These are phyloP conservation scores for Aspergillus sparsus DNA, from an alignment of 495 filamentous ascomycete species.

Conservation along the genomic window DNA sequence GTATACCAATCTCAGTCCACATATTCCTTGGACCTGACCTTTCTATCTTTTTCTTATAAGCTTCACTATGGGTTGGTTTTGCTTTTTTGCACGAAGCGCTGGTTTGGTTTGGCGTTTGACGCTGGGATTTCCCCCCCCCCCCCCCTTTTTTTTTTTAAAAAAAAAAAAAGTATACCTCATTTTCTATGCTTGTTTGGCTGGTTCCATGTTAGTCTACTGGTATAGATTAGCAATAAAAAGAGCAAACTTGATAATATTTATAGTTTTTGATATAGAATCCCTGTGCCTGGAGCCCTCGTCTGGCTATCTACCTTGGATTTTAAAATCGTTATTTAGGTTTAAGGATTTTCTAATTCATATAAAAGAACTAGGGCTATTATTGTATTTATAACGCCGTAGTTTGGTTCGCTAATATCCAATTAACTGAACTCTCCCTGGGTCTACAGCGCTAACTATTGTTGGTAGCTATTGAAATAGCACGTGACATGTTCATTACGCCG, in stretches of 20 bases:
- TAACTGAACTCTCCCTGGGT: too few species aligned
- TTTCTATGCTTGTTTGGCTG: slow-evolving; percentile 15
- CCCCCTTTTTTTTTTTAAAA: slow-evolving; percentile 3
- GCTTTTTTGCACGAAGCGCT: neutral
- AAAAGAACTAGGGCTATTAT: neutral
- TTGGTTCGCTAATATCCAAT: too few species aligned
- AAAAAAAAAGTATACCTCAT: neutral
- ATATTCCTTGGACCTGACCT: neutral
- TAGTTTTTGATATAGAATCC: neutral
- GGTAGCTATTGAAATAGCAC: neutral
- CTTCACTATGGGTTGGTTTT: neutral
- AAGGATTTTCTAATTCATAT: neutral
- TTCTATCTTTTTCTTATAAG: neutral
- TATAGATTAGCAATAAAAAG: slow-evolving; percentile 1
- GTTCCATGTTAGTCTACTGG: slow-evolving; percentile 13
- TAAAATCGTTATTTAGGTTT: neutral
- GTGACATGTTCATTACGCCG: neutral
- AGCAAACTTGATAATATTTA: neutral
- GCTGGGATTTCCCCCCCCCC: too few species aligned
- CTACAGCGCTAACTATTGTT: too few species aligned
- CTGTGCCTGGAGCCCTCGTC: too few species aligned
- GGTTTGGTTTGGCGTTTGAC: slow-evolving; percentile 1
- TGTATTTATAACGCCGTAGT: too few species aligned
- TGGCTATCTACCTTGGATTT: neutral
- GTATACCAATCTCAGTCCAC: slow-evolving; percentile 2